Conservation (phyloP, 2,329 filamentous ascomycete genomes). For the Graphium sp. region DNA sequence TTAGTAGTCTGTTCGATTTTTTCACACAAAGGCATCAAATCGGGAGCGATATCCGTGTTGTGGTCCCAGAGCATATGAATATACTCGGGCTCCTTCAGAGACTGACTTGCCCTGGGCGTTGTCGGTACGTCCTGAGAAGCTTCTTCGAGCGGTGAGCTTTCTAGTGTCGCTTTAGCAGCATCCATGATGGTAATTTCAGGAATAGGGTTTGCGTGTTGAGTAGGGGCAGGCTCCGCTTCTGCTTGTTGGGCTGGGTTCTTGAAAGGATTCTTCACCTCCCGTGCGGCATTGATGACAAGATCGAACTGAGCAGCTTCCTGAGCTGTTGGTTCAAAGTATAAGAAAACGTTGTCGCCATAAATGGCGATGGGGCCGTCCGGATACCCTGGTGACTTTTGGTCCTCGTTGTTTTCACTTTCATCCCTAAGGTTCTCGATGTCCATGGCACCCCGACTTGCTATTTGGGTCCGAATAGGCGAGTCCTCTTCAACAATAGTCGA, state of each 20-base stretch:
- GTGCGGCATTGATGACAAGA: constrained; percentile 70
- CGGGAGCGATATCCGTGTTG: constrained; percentile 69
- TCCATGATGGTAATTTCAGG: constrained; percentile 39
- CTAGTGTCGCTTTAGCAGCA: constrained; percentile 42
- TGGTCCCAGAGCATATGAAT: constrained; percentile 82
- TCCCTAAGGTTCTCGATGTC: constrained; percentile 40
- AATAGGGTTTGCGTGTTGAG: constrained; percentile 20
- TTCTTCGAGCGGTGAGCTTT: constrained; percentile 30
- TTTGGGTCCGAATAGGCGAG: constrained; percentile 41
- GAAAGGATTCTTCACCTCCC: constrained; percentile 68
- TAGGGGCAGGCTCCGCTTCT: constrained; percentile 13
- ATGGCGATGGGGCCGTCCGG: constrained; percentile 70
- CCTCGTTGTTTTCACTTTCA: constrained; percentile 57
- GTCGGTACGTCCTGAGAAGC: constrained; percentile 27
- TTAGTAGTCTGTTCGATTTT: constrained; percentile 56
- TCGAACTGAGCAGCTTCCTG: constrained; percentile 66
- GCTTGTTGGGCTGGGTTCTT: constrained; percentile 14
- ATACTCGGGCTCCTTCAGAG: constrained; percentile 51
- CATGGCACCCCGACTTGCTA: constrained; percentile 40
- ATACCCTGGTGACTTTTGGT: constrained; percentile 68
- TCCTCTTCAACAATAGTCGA: constrained; percentile 34
- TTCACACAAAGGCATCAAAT: constrained; percentile 60
- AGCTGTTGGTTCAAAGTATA: constrained; percentile 66
- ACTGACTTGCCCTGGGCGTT: constrained; percentile 34
- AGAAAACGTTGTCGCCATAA: constrained; percentile 59